Percentiles rank a stretch among this genome's conserved stretches.
Conservation (phyloP, 108 stramenopile genomes). For the Aurantiochytrium sp. region DNA sequence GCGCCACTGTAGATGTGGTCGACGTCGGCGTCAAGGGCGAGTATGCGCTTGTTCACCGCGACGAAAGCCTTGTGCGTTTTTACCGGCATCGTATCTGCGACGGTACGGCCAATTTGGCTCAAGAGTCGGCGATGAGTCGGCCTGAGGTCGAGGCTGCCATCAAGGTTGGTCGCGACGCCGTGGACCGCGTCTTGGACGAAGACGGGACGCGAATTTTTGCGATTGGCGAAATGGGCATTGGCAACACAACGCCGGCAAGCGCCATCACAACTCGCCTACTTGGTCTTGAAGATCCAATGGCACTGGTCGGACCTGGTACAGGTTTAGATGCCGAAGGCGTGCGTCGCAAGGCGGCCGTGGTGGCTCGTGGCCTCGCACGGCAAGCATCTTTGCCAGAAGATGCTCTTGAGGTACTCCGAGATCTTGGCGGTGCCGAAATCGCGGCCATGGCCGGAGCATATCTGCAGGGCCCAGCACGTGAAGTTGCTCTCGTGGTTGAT, state of each 20-base stretch:
- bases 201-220: constrained; percentile 28
- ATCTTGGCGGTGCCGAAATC: constrained; percentile 69
- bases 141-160: constrained; percentile 50
- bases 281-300: constrained; percentile 17
- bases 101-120: constrained; percentile 59
- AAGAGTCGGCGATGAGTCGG: constrained; percentile 53
- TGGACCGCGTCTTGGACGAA: constrained; percentile 29
- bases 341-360: constrained; percentile 52
- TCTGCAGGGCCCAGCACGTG: constrained; percentile 41
- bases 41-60: neutral
- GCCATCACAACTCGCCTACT: constrained; percentile 54
- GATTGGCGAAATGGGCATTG: constrained; percentile 74
- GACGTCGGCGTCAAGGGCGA: constrained; percentile 61
- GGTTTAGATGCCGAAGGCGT: constrained; percentile 45
- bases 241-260: constrained; percentile 67
- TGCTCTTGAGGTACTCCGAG: neutral
- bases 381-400: constrained; percentile 15
- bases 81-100: constrained; percentile 22
- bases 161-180: constrained; percentile 33
- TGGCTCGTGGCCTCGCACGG: constrained; percentile 48
- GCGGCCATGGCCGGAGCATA: constrained; percentile 67
- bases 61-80: constrained; percentile 30
- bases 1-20: constrained; percentile 49
- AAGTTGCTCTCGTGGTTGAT: constrained; percentile 63
- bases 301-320: constrained; percentile 57